Conservation (phyloP, 2,329 filamentous ascomycete genomes). For the Daldinia sp. region DNA sequence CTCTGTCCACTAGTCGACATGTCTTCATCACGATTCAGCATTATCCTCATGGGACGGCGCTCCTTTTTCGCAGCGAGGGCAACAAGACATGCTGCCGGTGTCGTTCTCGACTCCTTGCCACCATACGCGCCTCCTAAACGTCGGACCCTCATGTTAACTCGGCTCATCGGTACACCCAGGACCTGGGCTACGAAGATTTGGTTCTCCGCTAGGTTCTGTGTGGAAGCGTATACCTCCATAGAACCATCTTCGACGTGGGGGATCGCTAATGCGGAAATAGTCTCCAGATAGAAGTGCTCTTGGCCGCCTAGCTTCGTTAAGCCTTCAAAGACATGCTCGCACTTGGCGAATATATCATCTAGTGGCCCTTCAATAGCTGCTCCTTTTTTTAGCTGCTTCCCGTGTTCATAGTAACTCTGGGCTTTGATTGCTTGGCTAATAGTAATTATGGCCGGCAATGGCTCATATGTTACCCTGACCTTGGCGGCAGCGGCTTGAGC, state of each 20-base stretch:
- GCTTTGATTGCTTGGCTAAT: constrained; percentile 93
- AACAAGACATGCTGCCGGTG: constrained; percentile 81
- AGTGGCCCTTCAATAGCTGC: constrained; percentile 49
- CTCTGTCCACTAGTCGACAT: constrained; percentile 89
- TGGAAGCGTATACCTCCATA: constrained; percentile 90
- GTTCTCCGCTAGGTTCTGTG: constrained; percentile 90
- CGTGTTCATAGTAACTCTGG: constrained; percentile 84
- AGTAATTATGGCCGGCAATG: constrained; percentile 85
- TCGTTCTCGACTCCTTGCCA: constrained; percentile 87
- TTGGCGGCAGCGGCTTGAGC: constrained; percentile 82
- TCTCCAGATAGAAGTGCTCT: constrained; percentile 96
- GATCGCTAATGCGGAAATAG: constrained; percentile 80
- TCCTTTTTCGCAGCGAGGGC: constrained; percentile 86
- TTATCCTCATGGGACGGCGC: constrained; percentile 81
- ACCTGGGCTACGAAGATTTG: constrained; percentile 87
- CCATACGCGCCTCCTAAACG: constrained; percentile 91
- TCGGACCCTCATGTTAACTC: constrained; percentile 87
- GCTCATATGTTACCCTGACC: constrained; percentile 87
- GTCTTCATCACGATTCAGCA: constrained; percentile 94
- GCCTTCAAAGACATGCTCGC: constrained; percentile 83
- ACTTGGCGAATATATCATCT: constrained; percentile 75
- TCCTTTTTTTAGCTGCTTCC: constrained; percentile 81
- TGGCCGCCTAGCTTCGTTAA: constrained; percentile 88
- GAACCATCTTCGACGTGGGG: constrained; percentile 90
- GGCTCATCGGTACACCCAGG: constrained; percentile 82